Conservation (phyloP, 768 basidiomycete species). For the Trametes meyenii region DNA sequence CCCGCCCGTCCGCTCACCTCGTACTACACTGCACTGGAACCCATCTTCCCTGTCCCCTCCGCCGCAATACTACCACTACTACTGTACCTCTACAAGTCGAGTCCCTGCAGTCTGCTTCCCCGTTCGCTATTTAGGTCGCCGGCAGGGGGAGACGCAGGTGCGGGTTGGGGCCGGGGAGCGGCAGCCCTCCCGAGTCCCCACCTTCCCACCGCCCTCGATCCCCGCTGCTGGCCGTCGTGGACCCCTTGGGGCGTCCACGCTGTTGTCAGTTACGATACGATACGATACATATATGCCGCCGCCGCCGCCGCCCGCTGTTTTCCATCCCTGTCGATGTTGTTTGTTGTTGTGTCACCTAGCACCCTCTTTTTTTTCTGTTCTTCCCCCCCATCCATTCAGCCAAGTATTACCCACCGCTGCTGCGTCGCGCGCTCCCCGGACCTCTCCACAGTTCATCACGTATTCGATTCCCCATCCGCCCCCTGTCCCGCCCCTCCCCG, state of each 20-base stretch:
- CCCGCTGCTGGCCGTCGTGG: no score
- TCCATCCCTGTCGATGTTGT: background rate
- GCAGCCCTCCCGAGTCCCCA: no score
- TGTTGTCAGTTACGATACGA: background rate
- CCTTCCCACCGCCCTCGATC: no score
- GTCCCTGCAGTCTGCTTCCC: background rate
- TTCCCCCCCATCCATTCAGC: background rate
- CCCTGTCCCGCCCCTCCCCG: no score
- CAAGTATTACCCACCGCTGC: background rate
- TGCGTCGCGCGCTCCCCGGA: background rate
- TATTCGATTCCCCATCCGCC: no score
- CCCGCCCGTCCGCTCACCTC: background rate
- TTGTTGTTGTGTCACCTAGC: conserved; percentile 10
- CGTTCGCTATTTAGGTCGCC: background rate
- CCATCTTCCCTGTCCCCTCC: no score
- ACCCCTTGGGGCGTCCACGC: background rate
- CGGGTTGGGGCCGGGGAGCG: background rate
- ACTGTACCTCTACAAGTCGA: background rate
- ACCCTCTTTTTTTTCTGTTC: conserved; percentile 12
- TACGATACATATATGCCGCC: conserved; percentile 12
- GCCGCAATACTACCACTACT: no score
- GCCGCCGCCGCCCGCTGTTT: no score
- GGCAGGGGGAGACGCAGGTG: background rate
- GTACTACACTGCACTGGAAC: background rate
- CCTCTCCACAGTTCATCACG: background rate